Evolutionary conservation across 768 basidiomycete species (phyloP), one percentile per base, ranked within the genome.

Genomic region (Mycena rosella): DNA sequence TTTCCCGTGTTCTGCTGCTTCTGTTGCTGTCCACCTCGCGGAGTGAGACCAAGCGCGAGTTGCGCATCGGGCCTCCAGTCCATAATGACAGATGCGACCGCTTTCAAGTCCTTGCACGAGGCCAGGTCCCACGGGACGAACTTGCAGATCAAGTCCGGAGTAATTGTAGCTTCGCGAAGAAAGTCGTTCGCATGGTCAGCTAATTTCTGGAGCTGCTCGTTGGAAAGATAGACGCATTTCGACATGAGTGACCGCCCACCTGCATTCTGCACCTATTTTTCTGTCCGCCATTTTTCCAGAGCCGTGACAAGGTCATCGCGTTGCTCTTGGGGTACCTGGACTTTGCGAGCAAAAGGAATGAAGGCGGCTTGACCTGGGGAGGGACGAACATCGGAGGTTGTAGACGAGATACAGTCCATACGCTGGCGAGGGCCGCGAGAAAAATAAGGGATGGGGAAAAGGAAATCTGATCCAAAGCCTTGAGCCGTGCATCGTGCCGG

Each of bases 91-190:
- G 51, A 40, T 5, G 60, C 60, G 27, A 61, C 26, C 18, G 49
- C 60, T 44, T 40, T 52, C 17, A 61, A 26, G 15, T 61, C 60
- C 1, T 52, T 51, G 24, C n/a, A 36, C 3, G 60, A 61, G 1
- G 51, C 49, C 20, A 61, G 38, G 38, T 61, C 51, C 38, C 34
- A 53, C 13, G 49, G 60, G 1, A 52, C 60, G 10, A 61, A 27
- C 60, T 61, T 61, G 60, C 60, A 40, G 20, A 54, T 62, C 27
- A 62, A 36, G 34, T 62, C 60, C 18, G 60, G 60, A 9, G 60
- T 40, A 3, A 61, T 44, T 8, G 44, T 55, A 36, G 52, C 26
- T 27, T 44, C 52, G 6, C 61, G 61, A 18, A 63, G 61, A 29
- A 63, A 63, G 22, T 55, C 61, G 29, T 8, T 17, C 6, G 53